Evolutionary conservation across 345 rosid species (phyloP).

Genomic region (Raphanus raphanistrum): DNA sequence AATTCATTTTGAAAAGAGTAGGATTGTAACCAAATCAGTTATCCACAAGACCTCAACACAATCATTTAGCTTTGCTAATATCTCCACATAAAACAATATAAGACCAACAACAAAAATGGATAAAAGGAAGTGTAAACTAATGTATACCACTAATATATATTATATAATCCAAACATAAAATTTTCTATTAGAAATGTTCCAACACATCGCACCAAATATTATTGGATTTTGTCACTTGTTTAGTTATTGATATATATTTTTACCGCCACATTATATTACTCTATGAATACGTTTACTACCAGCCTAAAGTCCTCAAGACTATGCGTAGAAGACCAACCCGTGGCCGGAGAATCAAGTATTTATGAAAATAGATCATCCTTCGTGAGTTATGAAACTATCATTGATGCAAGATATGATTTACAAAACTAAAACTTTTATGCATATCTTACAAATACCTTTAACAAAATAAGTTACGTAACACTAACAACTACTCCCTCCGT

Average conservation of each 20-base stretch:
- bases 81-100: constrained; percentile 20
- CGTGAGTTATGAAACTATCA: background rate
- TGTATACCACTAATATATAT: background rate
- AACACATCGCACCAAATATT: too few relatives aligned
- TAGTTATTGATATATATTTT: too few relatives aligned
- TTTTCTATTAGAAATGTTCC: background rate
- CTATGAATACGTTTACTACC: too few relatives aligned
- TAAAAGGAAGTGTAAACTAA: background rate
- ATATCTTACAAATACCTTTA: background rate
- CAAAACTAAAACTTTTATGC: background rate
- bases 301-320: too few relatives aligned
- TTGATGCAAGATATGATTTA: constrained; percentile 1
- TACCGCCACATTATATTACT: too few relatives aligned
- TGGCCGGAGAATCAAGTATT: background rate
- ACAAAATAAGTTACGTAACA: background rate
- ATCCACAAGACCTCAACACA: constrained; percentile 26
- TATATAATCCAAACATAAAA: constrained; percentile 9
- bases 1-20: constrained; percentile 13
- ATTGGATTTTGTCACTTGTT: too few relatives aligned
- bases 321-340: background rate
- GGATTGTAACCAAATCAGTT: constrained; percentile 12
- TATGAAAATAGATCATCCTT: background rate
- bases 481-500: too few relatives aligned
- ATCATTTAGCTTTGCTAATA: constrained; percentile 32
- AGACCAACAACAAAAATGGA: constrained; percentile 10